phyloP scores from a whole-genome alignment of 202 grass and related monocot species.

The Bolboschoenoplectus hybrid region DNA sequence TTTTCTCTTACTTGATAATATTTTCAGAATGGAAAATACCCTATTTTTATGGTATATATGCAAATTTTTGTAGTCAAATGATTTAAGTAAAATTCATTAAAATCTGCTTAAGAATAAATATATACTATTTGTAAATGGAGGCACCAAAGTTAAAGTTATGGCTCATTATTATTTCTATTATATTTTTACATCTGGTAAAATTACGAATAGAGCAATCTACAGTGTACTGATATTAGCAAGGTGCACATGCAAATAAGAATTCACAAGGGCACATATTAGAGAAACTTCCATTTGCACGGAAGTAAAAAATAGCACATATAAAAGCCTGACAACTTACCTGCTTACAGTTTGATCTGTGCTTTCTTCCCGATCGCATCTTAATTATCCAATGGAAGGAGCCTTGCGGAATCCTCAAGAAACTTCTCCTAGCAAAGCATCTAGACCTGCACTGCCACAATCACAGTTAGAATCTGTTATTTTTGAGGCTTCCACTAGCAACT shows the following conservation, averaged over 20 bases:
- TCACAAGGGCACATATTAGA: neutral
- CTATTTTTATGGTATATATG: neutral
- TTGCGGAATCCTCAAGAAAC: conserved; percentile 49
- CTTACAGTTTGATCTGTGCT: conserved; percentile 38
- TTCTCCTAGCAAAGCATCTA: conserved; percentile 43
- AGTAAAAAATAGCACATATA: conserved; percentile 4
- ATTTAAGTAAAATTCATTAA: neutral
- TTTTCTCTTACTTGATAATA: neutral
- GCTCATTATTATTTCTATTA: neutral
- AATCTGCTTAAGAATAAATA: neutral
- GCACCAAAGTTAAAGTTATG: neutral
- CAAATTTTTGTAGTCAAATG: neutral
- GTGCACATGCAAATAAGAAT: conserved; percentile 23
- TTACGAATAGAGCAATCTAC: neutral
- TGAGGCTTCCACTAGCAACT: conserved; percentile 51
- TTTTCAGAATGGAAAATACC: neutral
- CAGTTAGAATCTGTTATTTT: conserved; percentile 54
- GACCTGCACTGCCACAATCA: conserved; percentile 46
- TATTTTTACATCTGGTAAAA: neutral
- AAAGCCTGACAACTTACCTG: neutral
- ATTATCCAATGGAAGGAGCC: conserved; percentile 50
- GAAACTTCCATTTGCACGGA: neutral
- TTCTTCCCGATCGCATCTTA: conserved; percentile 49
- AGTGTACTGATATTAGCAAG: conserved; percentile 8
- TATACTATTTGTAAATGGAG: neutral